Percentiles rank a stretch among this genome's conserved stretches.
Conservation (phyloP, 495 filamentous ascomycete species). For the Amphirosellinia nigrospora region DNA sequence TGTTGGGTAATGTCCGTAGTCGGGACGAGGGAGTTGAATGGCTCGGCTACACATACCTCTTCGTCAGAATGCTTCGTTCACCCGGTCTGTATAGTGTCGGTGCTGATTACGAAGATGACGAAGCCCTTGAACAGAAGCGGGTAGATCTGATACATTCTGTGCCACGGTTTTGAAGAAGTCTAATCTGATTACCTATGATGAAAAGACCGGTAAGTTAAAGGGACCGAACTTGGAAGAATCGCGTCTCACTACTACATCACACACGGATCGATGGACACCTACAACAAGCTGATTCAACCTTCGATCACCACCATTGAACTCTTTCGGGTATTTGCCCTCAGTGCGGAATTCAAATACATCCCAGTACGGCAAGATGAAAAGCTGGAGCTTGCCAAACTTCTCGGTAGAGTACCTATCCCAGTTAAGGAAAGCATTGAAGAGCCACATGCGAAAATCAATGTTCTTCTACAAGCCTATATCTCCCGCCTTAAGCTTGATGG, state of each 20-base stretch:
- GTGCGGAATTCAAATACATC: conserved; percentile 99
- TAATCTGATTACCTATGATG: conserved; percentile 92
- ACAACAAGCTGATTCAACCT: conserved; percentile 94
- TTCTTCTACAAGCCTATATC: conserved; percentile 96
- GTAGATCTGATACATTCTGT: conserved; percentile 95
- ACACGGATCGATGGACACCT: conserved; percentile 93
- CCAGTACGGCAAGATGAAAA: conserved; percentile 98
- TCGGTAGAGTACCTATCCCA: conserved; percentile 88
- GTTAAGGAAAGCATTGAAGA: conserved; percentile 98
- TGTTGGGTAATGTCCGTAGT: conserved; percentile 90
- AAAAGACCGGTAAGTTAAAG: conserved; percentile 86
- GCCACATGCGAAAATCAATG: conserved; percentile 97
- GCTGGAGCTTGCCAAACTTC: conserved; percentile 89
- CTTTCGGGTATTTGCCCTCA: conserved; percentile 96
- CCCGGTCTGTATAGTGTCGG: conserved; percentile 96
- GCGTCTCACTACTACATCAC: conserved; percentile 99
- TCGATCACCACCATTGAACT: conserved; percentile 90
- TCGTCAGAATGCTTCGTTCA: conserved; percentile 95
- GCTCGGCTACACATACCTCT: conserved; percentile 98
- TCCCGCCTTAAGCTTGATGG: conserved; percentile 93
- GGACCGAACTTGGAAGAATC: conserved; percentile 92
- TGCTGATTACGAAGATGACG: conserved; percentile 91
- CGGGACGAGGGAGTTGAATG: conserved; percentile 97
- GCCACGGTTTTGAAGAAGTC: conserved; percentile 86
- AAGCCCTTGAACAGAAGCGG: conserved; percentile 90